Conservation (phyloP, 2,329 filamentous ascomycete genomes). For the Aspergillus eucalypticola region DNA sequence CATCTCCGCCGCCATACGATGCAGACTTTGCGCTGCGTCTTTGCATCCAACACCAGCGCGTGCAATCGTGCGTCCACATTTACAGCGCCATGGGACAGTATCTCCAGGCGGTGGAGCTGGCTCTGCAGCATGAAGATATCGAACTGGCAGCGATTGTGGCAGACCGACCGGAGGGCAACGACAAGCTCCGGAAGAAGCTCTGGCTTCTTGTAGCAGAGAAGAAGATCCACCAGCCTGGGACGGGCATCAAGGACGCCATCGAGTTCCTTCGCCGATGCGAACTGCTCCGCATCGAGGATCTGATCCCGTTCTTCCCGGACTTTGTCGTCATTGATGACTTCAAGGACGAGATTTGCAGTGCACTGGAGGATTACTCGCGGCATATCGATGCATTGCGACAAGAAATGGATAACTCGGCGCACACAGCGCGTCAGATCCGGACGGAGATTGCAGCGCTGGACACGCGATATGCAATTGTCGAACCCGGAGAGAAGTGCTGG, state of each 20-base stretch:
- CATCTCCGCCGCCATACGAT: constrained; percentile 82
- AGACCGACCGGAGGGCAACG: constrained; percentile 75
- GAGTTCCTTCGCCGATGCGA: constrained; percentile 91
- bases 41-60: constrained; percentile 91
- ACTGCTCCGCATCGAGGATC: constrained; percentile 87
- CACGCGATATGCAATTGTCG: constrained; percentile 90
- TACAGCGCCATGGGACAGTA: constrained; percentile 97
- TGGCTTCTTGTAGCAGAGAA: constrained; percentile 95
- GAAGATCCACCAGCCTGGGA: constrained; percentile 77
- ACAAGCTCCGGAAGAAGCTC: constrained; percentile 82
- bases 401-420: constrained; percentile 93
- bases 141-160: constrained; percentile 88
- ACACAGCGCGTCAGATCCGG: constrained; percentile 88
- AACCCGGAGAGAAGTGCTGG: constrained; percentile 93
- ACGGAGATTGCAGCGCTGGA: constrained; percentile 83
- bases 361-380: constrained; percentile 88
- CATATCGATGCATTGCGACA: constrained; percentile 85
- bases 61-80: constrained; percentile 93
- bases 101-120: constrained; percentile 86
- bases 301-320: constrained; percentile 98
- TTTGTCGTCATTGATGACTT: constrained; percentile 99
- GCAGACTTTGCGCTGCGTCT: constrained; percentile 93
- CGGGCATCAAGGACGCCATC: constrained; percentile 89
- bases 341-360: constrained; percentile 94
- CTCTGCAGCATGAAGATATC: constrained; percentile 83